A percentile compares a stretch with the other conserved stretches of the same genome.
Conservation (phyloP, 306 rosid genomes). For the Malus sieversii region DNA sequence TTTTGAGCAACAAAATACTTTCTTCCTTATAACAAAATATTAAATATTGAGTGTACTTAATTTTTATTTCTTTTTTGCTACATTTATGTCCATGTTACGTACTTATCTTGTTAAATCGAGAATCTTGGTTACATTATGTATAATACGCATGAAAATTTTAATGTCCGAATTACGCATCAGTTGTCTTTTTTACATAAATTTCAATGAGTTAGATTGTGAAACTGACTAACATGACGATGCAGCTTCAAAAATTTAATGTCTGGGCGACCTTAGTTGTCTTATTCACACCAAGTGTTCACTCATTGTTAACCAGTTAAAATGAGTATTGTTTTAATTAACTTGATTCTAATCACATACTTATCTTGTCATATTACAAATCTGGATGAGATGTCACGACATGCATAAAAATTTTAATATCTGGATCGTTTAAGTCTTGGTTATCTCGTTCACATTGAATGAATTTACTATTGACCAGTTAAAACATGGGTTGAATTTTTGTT, state of each 20-base stretch:
- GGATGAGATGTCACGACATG: neutral
- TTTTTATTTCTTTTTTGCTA: neutral
- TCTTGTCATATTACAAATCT: neutral
- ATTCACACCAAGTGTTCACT: neutral
- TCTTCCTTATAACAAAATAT: neutral
- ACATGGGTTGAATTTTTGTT: neutral
- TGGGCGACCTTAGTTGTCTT: neutral
- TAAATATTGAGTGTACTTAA: too few species aligned
- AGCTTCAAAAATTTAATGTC: too few species aligned
- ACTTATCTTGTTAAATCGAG: neutral
- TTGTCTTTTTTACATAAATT: too few species aligned
- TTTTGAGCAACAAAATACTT: neutral
- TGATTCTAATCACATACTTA: neutral
- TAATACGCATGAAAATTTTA: too few species aligned
- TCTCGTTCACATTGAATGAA: neutral
- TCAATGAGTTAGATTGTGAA: too few species aligned
- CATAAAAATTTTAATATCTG: too few species aligned
- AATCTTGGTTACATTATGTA: neutral
- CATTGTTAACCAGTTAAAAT: neutral
- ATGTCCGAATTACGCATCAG: too few species aligned
- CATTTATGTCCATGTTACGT: neutral
- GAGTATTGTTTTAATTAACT: neutral
- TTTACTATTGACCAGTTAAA: too few species aligned
- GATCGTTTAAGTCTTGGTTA: too few species aligned
- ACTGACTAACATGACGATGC: neutral